Percentiles rank a stretch among this genome's conserved stretches.
Conservation (phyloP, 2,329 filamentous ascomycete genomes). For the Xylaria sp. region DNA sequence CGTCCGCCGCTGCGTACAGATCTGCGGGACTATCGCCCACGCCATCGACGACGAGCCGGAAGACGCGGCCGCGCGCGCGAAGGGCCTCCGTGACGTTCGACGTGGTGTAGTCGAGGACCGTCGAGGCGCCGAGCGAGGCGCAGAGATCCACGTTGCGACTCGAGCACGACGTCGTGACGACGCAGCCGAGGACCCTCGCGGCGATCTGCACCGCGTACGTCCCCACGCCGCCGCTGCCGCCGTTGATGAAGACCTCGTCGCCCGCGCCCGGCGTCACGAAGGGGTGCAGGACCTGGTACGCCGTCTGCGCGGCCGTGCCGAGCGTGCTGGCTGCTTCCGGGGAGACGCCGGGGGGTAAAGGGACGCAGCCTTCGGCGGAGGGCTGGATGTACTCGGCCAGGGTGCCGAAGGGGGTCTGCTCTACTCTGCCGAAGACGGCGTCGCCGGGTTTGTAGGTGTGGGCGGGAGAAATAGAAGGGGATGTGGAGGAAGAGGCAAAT, state of each 20-base stretch:
- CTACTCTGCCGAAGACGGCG: slow-evolving; percentile 57
- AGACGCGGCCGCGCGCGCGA: slow-evolving; percentile 59
- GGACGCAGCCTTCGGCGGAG: slow-evolving; percentile 47
- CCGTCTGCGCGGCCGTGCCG: slow-evolving; percentile 59
- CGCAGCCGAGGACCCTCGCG: slow-evolving; percentile 68
- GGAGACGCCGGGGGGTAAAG: slow-evolving; percentile 57
- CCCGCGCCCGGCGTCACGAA: slow-evolving; percentile 58
- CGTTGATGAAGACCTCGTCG: slow-evolving; percentile 71
- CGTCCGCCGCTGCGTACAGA: slow-evolving; percentile 64
- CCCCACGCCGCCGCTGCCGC: slow-evolving; percentile 71
- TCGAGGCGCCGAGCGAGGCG: slow-evolving; percentile 69
- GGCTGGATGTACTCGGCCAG: slow-evolving; percentile 55
- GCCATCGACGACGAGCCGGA: slow-evolving; percentile 67
- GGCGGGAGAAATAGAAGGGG: not conserved
- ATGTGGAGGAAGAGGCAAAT: not conserved
- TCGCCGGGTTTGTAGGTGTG: slow-evolving; percentile 52
- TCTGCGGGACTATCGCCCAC: slow-evolving; percentile 59
- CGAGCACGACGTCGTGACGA: slow-evolving; percentile 70
- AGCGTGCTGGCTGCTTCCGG: slow-evolving; percentile 56
- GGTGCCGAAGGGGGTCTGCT: slow-evolving; percentile 52
- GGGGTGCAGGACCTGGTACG: slow-evolving; percentile 60
- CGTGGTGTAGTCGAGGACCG: slow-evolving; percentile 69
- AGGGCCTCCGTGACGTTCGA: slow-evolving; percentile 60
- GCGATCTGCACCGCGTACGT: slow-evolving; percentile 72
- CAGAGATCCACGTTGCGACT: slow-evolving; percentile 66